phyloP scores from a whole-genome alignment of 2,329 filamentous ascomycete genomes.

The Nothophaeocryptopus gaeumannii region DNA sequence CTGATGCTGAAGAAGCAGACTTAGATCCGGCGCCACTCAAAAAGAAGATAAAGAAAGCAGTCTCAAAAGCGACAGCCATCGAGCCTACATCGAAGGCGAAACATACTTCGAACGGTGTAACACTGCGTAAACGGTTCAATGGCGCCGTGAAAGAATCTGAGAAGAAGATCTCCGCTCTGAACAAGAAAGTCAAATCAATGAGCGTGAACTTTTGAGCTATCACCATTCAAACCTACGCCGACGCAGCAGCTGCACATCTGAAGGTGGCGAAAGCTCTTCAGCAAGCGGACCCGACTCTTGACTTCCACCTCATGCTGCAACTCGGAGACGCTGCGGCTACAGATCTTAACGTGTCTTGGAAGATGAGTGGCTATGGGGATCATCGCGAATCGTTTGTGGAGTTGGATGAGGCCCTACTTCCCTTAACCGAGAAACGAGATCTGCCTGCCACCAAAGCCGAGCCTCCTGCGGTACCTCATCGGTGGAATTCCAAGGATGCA shows the following conservation, averaged over 20 bases:
- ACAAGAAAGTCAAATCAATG: constrained; percentile 13
- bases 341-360: background rate
- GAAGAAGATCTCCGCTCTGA: background rate
- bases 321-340: constrained; percentile 2
- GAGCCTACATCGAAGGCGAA: too few species aligned
- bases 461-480: background rate
- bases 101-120: background rate
- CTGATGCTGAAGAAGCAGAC: too few species aligned
- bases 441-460: background rate
- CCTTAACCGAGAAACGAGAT: background rate
- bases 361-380: constrained; percentile 6
- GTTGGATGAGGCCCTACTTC: constrained; percentile 3
- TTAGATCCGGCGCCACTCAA: too few species aligned
- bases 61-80: too few species aligned
- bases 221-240: background rate
- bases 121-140: constrained; percentile 2
- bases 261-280: background rate
- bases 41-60: too few species aligned
- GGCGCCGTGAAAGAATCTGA: constrained; percentile 2
- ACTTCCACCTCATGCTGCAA: background rate
- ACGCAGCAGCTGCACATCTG: background rate
- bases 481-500: constrained; percentile 5
- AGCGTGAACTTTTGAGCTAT: background rate
- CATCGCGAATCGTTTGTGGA: background rate
- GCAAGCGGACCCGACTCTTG: background rate